Evolutionary conservation across 768 basidiomycete species (phyloP).

Genomic region (Russula sp.): DNA sequence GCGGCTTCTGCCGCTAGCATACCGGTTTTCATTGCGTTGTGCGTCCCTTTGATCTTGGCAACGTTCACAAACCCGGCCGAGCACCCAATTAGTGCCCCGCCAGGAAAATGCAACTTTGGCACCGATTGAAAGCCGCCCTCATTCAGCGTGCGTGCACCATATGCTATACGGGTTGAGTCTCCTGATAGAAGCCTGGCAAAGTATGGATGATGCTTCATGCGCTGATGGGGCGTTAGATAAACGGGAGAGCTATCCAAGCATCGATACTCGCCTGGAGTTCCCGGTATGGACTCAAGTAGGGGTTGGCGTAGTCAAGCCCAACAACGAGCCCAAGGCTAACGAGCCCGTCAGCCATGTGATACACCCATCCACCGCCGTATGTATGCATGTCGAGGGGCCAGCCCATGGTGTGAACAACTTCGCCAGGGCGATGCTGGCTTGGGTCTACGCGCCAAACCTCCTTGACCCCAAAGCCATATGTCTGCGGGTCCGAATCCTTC

Average conservation of each 20-base stretch:
- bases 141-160: constrained; percentile 83
- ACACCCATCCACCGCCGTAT: constrained; percentile 89
- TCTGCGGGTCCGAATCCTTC: constrained; percentile 70
- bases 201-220: constrained; percentile 96
- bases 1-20: constrained; percentile 94
- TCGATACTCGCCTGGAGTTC: constrained; percentile 72
- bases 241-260: not conserved
- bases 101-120: constrained; percentile 81
- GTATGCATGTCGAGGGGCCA: constrained; percentile 83
- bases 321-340: constrained; percentile 89
- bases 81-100: constrained; percentile 91
- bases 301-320: constrained; percentile 92
- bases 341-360: constrained; percentile 91
- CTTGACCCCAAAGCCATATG: constrained; percentile 93
- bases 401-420: constrained; percentile 91
- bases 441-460: constrained; percentile 91
- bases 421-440: constrained; percentile 56
- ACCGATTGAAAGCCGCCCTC: constrained; percentile 93
- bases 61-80: constrained; percentile 95
- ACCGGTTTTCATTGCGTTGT: constrained; percentile 98
- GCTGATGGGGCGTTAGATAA: constrained; percentile 33
- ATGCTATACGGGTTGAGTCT: constrained; percentile 69
- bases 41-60: constrained; percentile 97
- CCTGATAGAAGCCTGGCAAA: constrained; percentile 75
- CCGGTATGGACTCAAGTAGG: constrained; percentile 83